These are phyloP conservation scores for Globisporangium camurandrum DNA, from an alignment of 352 stramenopile species.

Conservation along the genomic window DNA sequence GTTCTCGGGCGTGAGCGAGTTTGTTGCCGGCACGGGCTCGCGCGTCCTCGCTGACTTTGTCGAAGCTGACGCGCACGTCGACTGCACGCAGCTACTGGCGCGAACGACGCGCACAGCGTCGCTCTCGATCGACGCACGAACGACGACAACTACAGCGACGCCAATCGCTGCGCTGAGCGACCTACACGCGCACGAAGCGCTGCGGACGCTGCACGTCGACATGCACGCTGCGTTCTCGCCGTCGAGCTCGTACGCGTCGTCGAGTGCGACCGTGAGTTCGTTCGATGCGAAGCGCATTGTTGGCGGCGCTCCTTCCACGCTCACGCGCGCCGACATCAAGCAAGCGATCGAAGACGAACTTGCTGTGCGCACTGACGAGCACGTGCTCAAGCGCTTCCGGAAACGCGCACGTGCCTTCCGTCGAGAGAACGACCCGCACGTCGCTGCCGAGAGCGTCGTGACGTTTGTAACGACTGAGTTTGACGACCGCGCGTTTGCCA, in stretches of 20 bases:
- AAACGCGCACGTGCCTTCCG: slow-evolving; percentile 58
- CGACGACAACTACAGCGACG: slow-evolving; percentile 10
- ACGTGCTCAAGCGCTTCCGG: slow-evolving; percentile 59
- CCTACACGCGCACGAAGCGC: slow-evolving; percentile 8
- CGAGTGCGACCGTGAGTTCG: slow-evolving; percentile 9
- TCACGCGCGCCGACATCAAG: slow-evolving; percentile 33
- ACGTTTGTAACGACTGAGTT: slow-evolving; percentile 46
- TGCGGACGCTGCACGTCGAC: slow-evolving; percentile 33
- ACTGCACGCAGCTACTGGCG: slow-evolving; percentile 25
- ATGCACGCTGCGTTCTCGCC: slow-evolving; percentile 25
- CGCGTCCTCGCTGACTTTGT: slow-evolving; percentile 64
- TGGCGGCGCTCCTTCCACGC: not conserved
- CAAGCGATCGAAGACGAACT: slow-evolving; percentile 69
- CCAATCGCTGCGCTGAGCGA: slow-evolving; percentile 13
- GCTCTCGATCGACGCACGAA: not conserved
- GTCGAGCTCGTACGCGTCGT: slow-evolving; percentile 14
- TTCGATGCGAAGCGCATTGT: slow-evolving; percentile 8
- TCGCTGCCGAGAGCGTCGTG: slow-evolving; percentile 37
- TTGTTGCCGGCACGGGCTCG: slow-evolving; percentile 36
- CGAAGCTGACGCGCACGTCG: slow-evolving; percentile 32
- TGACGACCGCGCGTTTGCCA: slow-evolving; percentile 40
- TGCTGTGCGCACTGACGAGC: slow-evolving; percentile 30
- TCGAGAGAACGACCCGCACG: slow-evolving; percentile 57
- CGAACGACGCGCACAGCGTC: no score
- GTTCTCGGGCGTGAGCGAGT: slow-evolving; percentile 62